Evolutionary conservation across 2,329 filamentous ascomycete species (phyloP).

Genomic region (Penicillium sp.): DNA sequence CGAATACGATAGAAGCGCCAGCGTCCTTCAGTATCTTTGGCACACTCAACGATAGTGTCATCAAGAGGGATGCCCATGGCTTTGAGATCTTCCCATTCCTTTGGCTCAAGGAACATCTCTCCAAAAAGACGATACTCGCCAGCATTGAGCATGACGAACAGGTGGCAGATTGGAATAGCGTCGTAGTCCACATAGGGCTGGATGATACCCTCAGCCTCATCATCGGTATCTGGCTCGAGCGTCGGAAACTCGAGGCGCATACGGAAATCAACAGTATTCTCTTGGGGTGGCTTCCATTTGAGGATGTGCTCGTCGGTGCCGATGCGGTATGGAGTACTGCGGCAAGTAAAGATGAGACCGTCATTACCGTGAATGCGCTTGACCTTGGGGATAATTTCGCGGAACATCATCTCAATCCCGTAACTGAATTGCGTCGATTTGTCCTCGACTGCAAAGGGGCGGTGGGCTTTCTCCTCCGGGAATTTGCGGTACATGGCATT

Average conservation of each 20-base stretch:
- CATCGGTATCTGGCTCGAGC: slow-evolving; percentile 65
- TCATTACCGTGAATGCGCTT: slow-evolving; percentile 81
- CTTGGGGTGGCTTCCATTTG: slow-evolving; percentile 95
- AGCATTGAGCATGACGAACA: slow-evolving; percentile 68
- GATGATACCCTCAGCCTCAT: slow-evolving; percentile 64
- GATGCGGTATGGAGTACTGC: slow-evolving; percentile 77
- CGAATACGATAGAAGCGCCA: slow-evolving; percentile 90
- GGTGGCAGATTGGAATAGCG: slow-evolving; percentile 67
- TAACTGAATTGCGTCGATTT: slow-evolving; percentile 90
- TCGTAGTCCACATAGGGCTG: slow-evolving; percentile 75
- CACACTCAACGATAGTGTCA: slow-evolving; percentile 86
- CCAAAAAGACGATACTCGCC: slow-evolving; percentile 65
- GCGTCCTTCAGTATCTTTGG: slow-evolving; percentile 67
- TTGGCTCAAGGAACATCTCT: slow-evolving; percentile 65
- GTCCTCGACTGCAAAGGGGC: slow-evolving; percentile 78
- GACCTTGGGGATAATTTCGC: slow-evolving; percentile 75
- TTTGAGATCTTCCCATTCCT: slow-evolving; percentile 85
- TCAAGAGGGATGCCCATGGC: slow-evolving; percentile 70
- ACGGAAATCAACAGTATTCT: slow-evolving; percentile 93
- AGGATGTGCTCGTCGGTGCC: slow-evolving; percentile 92
- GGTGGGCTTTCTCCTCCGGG: slow-evolving; percentile 66
- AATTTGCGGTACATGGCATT: slow-evolving; percentile 70
- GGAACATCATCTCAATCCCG: slow-evolving; percentile 88
- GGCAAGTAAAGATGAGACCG: slow-evolving; percentile 96
- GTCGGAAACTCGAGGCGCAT: slow-evolving; percentile 73